A percentile compares a stretch with the other conserved stretches of the same genome.
These are phyloP conservation scores for Eryngium alpinum DNA, from an alignment of 140 eudicot genomes.

Conservation along the genomic window DNA sequence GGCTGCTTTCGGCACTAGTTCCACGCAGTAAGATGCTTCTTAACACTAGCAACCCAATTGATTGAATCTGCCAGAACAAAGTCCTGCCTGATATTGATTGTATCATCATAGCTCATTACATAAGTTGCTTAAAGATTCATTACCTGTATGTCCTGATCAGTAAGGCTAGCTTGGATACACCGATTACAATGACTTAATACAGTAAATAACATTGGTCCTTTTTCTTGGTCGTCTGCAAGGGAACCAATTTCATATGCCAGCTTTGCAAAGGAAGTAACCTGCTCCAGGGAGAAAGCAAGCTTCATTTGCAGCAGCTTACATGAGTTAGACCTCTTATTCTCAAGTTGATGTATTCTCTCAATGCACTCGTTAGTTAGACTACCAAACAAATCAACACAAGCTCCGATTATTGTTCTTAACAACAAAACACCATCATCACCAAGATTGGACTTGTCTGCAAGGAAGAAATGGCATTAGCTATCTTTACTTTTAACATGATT, in stretches of 20 bases:
- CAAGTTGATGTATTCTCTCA: conserved; percentile 51
- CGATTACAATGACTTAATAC: conserved; percentile 38
- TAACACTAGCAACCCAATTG: conserved; percentile 69
- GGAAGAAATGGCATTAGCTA: conserved; percentile 15
- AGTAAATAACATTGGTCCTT: conserved; percentile 33
- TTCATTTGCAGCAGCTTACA: conserved; percentile 61
- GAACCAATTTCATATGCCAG: conserved; percentile 46
- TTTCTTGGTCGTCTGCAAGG: conserved; percentile 38
- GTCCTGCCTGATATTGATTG: conserved; percentile 5
- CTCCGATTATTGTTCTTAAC: conserved; percentile 45
- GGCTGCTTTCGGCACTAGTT: conserved; percentile 33
- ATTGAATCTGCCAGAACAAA: conserved; percentile 46
- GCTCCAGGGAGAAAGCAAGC: conserved; percentile 75
- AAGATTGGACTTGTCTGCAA: conserved; percentile 53
- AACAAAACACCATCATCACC: conserved; percentile 41
- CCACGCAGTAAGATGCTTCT: conserved; percentile 51
- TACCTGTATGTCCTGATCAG: conserved; percentile 62
- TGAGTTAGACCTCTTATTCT: conserved; percentile 46
- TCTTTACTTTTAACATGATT: background rate
- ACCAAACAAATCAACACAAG: conserved; percentile 44
- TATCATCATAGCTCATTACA: background rate
- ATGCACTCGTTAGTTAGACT: conserved; percentile 47
- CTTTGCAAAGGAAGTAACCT: conserved; percentile 45
- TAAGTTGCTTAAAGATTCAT: conserved; percentile 2
- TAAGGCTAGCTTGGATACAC: conserved; percentile 48